These are phyloP conservation scores for Actinomortierella ambigua DNA, from an alignment of 371 early-diverging fungal genomes.

Conservation along the genomic window DNA sequence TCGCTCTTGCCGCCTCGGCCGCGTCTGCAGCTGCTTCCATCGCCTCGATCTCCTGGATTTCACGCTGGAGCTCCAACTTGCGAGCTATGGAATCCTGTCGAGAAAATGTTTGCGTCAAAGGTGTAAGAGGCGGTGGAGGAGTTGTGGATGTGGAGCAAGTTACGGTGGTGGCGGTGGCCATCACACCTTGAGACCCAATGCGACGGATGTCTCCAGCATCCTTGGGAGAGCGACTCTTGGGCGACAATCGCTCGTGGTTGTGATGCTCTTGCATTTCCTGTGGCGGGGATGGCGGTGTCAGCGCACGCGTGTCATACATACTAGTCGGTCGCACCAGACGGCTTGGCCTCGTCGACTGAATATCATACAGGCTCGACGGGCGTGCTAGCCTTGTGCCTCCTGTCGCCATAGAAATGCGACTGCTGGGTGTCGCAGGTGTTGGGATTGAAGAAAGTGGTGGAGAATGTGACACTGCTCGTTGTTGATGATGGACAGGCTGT, in stretches of 20 bases:
- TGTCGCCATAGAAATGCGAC: too few species aligned
- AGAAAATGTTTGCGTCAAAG: constrained; percentile 2
- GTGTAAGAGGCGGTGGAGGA: neutral
- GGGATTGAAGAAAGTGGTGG: too few species aligned
- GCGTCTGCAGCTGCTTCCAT: constrained; percentile 11
- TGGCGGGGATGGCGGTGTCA: too few species aligned
- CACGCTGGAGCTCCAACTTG: constrained; percentile 25
- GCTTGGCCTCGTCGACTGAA: neutral
- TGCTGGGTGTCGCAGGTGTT: too few species aligned
- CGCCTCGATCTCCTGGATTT: constrained; percentile 23
- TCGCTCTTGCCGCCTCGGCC: constrained; percentile 4
- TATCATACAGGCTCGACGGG: neutral
- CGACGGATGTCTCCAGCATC: neutral
- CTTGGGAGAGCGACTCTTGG: neutral
- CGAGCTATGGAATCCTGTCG: constrained; percentile 24
- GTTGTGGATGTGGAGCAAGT: constrained; percentile 1
- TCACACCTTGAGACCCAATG: neutral
- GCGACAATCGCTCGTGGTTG: constrained; percentile 10
- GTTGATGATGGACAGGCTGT: too few species aligned
- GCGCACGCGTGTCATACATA: too few species aligned
- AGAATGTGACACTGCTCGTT: too few species aligned
- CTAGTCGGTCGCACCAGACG: too few species aligned
- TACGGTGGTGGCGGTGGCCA: neutral
- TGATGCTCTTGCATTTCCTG: constrained; percentile 2
- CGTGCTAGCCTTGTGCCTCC: neutral